Base-by-base conservation (phyloP, 2,329 filamentous ascomycete species). In the Talaromyces sp. region DNA sequence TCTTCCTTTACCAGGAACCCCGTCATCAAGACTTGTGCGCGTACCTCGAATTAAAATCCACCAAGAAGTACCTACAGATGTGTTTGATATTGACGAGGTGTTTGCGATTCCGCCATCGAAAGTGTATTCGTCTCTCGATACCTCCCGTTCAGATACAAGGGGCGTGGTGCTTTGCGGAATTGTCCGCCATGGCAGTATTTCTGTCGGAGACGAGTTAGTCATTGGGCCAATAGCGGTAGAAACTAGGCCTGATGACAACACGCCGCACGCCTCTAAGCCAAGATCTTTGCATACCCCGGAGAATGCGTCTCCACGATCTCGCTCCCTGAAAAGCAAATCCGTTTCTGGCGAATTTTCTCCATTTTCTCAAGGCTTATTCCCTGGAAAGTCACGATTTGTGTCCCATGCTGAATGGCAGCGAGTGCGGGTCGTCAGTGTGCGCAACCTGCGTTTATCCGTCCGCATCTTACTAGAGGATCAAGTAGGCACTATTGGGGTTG, bases 41-140 rank as follows among this genome's bases (percentile, higher is more conserved):
- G 31, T 72, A 41, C 60, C 69, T 3, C 70, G 67, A n/a, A 57
- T 62, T 13, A 52, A 64, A 16, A n/a, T 45, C 13, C 16, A 63
- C 2, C 62, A 69, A 0, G 83, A 87, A 66, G 84, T 86, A 63
- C 86, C 87, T 1, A 80, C 81, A 4, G 86, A 86, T 39, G 79
- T 97, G 1, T 98, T 98, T 72, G 91, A 97, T 73, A 86, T 98
- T 27, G 94, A 98, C 73, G 94, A 97, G 70, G 88, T 93, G 1
- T 98, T 96, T 75, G 90, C 86, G 65, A 85, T 93, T 14, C 86
- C 89, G 1, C 85, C 86, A 0, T 86, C 87, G 1, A 88, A 87
- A 68, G 82, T 85, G 4, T 81, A 80, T 68, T 78, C 78, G 3
- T 67, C 72, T 19, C 76, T 80, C 67, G 70, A 81, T 63, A 73